Conservation (phyloP, 2,329 filamentous ascomycete genomes). For the Cladosporium sp. region DNA sequence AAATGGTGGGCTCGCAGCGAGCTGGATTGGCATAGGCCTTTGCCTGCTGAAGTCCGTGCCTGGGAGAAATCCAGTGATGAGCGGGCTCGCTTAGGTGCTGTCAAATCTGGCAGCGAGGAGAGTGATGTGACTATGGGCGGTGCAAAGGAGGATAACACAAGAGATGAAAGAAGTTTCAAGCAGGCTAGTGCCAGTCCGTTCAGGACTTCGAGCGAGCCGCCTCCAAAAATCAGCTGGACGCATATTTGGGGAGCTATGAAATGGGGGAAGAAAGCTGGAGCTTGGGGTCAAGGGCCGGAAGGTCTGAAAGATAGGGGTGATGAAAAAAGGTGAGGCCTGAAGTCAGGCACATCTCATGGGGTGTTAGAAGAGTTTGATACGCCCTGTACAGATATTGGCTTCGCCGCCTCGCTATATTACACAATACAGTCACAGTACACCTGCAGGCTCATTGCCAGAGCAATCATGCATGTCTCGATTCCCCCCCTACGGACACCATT, state of each 20-base stretch:
- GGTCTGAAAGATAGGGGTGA: conserved; percentile 38
- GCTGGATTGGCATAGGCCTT: conserved; percentile 63
- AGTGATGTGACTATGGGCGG: conserved; percentile 20
- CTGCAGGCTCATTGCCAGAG: too few relatives aligned
- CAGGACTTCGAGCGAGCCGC: conserved; percentile 38
- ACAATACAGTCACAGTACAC: too few relatives aligned
- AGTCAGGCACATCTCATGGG: too few relatives aligned
- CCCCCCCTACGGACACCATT: too few relatives aligned
- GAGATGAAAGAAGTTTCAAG: conserved; percentile 35
- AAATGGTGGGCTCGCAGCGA: conserved; percentile 64
- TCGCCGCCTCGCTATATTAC: too few relatives aligned
- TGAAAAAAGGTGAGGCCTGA: conserved; percentile 23
- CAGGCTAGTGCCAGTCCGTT: conserved; percentile 43
- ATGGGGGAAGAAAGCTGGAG: conserved; percentile 50
- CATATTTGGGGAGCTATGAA: conserved; percentile 52
- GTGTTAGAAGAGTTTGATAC: too few relatives aligned
- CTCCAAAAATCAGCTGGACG: conserved; percentile 48
- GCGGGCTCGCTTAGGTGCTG: not conserved
- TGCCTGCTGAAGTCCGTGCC: conserved; percentile 58
- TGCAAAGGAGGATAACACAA: conserved; percentile 22
- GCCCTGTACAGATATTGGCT: too few relatives aligned
- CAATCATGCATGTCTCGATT: too few relatives aligned
- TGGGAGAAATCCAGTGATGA: conserved; percentile 52
- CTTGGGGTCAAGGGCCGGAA: conserved; percentile 49
- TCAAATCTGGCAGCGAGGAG: not conserved